Percentiles rank a stretch among this genome's conserved stretches.
phyloP scores from a whole-genome alignment of 208 protist species.

The Leptomonas pyrrhocoris region DNA sequence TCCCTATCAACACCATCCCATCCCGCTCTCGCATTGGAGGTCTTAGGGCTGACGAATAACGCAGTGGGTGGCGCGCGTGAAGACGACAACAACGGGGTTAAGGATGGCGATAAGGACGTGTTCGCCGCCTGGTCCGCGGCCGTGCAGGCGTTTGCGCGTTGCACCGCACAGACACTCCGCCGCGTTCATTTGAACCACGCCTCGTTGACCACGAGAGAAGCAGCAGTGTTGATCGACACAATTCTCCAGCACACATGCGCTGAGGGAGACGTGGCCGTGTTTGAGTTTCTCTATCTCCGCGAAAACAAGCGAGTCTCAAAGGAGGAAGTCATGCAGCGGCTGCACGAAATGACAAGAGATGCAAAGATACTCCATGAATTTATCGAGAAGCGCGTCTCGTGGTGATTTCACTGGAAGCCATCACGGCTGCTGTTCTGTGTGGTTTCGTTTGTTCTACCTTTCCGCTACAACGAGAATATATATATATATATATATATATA shows the following conservation, averaged over 20 bases:
- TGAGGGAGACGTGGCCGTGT: not conserved
- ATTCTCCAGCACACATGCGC: slow-evolving; percentile 12
- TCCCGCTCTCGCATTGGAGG: slow-evolving; percentile 9
- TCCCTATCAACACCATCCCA: not conserved
- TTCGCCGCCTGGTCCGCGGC: not conserved
- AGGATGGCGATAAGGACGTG: not conserved
- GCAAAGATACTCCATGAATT: not conserved
- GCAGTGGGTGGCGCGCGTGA: slow-evolving; percentile 2
- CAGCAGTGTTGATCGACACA: slow-evolving; percentile 10
- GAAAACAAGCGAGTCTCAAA: slow-evolving; percentile 15
- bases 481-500: too few species aligned
- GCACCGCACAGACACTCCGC: slow-evolving; percentile 14
- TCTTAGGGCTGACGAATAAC: slow-evolving; percentile 56
- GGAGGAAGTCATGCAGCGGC: not conserved
- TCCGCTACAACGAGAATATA: too few species aligned
- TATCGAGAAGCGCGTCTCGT: slow-evolving; percentile 11
- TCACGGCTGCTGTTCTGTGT: too few species aligned
- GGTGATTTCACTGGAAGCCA: slow-evolving; percentile 5
- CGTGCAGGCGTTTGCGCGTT: slow-evolving; percentile 14
- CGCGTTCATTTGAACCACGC: slow-evolving; percentile 53
- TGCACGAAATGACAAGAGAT: not conserved
- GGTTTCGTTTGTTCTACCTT: too few species aligned
- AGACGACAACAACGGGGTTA: not conserved
- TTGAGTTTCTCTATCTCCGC: slow-evolving; percentile 28
- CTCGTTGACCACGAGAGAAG: slow-evolving; percentile 22